These are phyloP conservation scores for Nakaseomyces sp. DNA, from an alignment of 1,139 yeast species.

Conservation along the genomic window DNA sequence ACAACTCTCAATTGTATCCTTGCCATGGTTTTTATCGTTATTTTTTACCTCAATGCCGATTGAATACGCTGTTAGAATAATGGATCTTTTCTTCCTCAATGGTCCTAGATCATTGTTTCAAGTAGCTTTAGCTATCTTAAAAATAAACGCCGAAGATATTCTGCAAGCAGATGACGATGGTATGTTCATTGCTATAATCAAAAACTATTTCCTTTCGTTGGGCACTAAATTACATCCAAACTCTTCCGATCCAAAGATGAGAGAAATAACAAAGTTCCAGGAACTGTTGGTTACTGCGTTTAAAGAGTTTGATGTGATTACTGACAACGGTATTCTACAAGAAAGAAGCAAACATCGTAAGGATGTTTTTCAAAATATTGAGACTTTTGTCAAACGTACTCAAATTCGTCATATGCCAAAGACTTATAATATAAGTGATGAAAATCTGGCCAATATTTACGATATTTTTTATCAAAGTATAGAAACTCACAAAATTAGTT, in stretches of 20 bases:
- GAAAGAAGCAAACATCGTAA: constrained; percentile 67
- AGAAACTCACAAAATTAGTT: constrained; percentile 54
- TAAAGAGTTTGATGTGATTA: constrained; percentile 74
- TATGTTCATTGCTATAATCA: constrained; percentile 73
- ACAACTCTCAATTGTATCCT: constrained; percentile 86
- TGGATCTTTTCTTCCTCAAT: constrained; percentile 84
- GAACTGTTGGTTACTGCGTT: constrained; percentile 86
- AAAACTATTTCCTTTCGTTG: constrained; percentile 68
- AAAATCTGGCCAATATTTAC: constrained; percentile 61
- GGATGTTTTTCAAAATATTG: constrained; percentile 75
- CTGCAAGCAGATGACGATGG: constrained; percentile 86
- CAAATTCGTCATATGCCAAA: constrained; percentile 80
- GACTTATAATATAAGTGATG: constrained; percentile 49
- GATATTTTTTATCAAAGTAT: constrained; percentile 78
- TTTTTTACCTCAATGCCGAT: constrained; percentile 91
- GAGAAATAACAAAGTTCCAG: constrained; percentile 75
- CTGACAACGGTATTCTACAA: constrained; percentile 62
- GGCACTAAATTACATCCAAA: constrained; percentile 77
- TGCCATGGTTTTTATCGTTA: constrained; percentile 93
- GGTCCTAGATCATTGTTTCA: constrained; percentile 89
- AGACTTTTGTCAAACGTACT: constrained; percentile 83
- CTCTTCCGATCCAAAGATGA: constrained; percentile 53
- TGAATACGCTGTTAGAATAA: constrained; percentile 82
- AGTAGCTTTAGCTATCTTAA: constrained; percentile 80
- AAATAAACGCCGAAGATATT: constrained; percentile 78